phyloP scores from a whole-genome alignment of 164 flowering plant species.

The grape (Vitis vinifera) region ASM3070453v1 NC_081811.1:26951001-26951500 shows the following conservation, averaged over 20 bases:
- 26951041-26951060: constrained; percentile 57
- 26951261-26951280: constrained; percentile 13
- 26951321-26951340: constrained; percentile 22
- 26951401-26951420: constrained; percentile 70
- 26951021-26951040: constrained; percentile 63
- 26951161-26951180: constrained; percentile 50
- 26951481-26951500: too few relatives aligned
- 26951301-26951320: constrained; percentile 16
- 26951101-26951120: constrained; percentile 53
- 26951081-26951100: constrained; percentile 74
- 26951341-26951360: constrained; percentile 6
- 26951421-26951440: constrained; percentile 69
- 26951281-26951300: constrained; percentile 19
- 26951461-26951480: background rate
- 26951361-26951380: constrained; percentile 16
- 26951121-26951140: constrained; percentile 46
- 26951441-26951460: constrained; percentile 62
- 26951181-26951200: constrained; percentile 59
- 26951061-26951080: constrained; percentile 63
- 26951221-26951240: constrained; percentile 59
- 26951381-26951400: constrained; percentile 59
- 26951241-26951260: constrained; percentile 14
- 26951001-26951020: constrained; percentile 43
- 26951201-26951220: constrained; percentile 67
- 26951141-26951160: constrained; percentile 54